A percentile compares a stretch with the other conserved stretches of the same genome.
These are phyloP conservation scores for Chenopodium berlandieri DNA, from an alignment of 148 eudicot species.

Conservation along the genomic window DNA sequence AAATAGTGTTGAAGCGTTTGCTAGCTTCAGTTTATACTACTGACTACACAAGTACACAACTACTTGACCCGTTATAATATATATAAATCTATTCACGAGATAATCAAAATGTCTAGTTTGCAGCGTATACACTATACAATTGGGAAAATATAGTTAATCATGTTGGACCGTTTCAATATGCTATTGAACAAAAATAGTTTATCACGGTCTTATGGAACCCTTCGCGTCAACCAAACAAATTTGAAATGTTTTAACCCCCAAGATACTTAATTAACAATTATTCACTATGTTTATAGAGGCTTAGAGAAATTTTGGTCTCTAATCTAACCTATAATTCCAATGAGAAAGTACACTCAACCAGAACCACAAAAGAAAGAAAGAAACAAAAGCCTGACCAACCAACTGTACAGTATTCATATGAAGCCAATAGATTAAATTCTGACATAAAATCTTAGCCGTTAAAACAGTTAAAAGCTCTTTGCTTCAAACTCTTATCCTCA, in stretches of 20 bases:
- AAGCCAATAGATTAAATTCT: slow-evolving; percentile 5
- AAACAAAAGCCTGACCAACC: not conserved
- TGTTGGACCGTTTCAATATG: too few species aligned
- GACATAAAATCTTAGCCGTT: slow-evolving; percentile 43
- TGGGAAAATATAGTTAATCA: too few species aligned
- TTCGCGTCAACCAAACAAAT: not conserved
- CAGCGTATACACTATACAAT: too few species aligned
- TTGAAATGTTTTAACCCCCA: not conserved
- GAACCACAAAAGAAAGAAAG: slow-evolving; percentile 12
- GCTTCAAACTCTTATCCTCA: slow-evolving; percentile 36
- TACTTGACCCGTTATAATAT: too few species aligned
- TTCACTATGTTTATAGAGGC: too few species aligned
- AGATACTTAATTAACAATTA: not conserved
- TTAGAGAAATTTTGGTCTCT: not conserved
- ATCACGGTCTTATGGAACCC: not conserved
- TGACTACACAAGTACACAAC: too few species aligned
- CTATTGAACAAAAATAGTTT: too few species aligned
- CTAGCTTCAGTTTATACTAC: too few species aligned
- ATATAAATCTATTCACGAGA: too few species aligned
- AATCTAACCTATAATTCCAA: not conserved
- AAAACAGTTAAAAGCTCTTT: slow-evolving; percentile 19
- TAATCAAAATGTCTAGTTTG: too few species aligned
- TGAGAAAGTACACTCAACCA: slow-evolving; percentile 4
- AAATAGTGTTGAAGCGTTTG: too few species aligned
- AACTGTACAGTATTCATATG: not conserved